Conservation (phyloP, 2,329 filamentous ascomycete species). For the Fusarium sp. region DNA sequence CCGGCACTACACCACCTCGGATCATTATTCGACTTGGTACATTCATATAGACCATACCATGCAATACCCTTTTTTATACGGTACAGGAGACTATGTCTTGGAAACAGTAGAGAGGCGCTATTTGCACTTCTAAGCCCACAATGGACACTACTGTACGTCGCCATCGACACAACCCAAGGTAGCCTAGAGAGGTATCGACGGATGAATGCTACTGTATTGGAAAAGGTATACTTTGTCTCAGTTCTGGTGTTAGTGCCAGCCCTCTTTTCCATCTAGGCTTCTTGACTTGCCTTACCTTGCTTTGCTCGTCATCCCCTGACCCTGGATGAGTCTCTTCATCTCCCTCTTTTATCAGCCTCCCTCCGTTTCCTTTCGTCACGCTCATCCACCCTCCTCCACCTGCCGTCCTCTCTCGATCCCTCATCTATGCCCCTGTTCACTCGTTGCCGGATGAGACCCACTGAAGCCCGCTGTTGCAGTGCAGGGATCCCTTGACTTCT, state of each 20-base stretch:
- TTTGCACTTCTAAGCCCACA: constrained; percentile 14
- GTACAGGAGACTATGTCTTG: constrained; percentile 8
- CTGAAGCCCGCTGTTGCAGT: constrained; percentile 43
- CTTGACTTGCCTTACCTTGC: constrained; percentile 35
- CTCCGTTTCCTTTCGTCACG: constrained; percentile 21
- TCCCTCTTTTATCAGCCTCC: constrained; percentile 32
- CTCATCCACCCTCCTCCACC: constrained; percentile 24
- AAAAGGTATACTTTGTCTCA: constrained; percentile 29
- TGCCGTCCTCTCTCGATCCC: constrained; percentile 19
- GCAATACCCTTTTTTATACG: constrained; percentile 6
- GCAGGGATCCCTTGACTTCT: constrained; percentile 39
- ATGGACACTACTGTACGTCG: constrained; percentile 31
- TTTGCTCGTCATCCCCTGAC: constrained; percentile 36
- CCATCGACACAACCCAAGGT: constrained; percentile 29
- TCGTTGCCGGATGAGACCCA: constrained; percentile 43
- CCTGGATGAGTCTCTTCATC: constrained; percentile 35
- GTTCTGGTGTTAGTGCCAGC: constrained; percentile 42
- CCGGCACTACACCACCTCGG: constrained; percentile 35
- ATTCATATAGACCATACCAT: constrained; percentile 9
- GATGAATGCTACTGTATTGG: constrained; percentile 16
- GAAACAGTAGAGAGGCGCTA: constrained; percentile 5
- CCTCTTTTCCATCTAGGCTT: constrained; percentile 36
- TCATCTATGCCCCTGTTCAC: constrained; percentile 26
- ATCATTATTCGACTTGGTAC: constrained; percentile 27
- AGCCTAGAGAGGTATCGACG: constrained; percentile 5